These are phyloP conservation scores for Chloris gayana DNA, from an alignment of 176 grass and related monocot genomes.

Conservation along the genomic window DNA sequence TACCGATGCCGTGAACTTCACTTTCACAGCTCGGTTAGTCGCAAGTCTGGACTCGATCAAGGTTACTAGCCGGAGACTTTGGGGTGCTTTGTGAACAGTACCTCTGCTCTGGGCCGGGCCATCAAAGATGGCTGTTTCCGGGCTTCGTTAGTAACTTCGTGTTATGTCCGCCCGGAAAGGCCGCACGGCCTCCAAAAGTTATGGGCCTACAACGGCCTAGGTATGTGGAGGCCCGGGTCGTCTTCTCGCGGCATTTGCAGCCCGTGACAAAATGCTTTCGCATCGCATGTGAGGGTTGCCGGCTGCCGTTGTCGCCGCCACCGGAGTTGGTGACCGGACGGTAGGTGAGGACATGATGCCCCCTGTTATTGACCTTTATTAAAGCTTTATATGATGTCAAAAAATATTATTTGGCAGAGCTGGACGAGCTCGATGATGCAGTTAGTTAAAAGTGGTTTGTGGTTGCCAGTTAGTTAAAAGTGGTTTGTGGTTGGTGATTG, in stretches of 20 bases:
- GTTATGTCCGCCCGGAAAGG: neutral
- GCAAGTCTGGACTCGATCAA: too few species aligned
- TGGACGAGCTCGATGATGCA: too few species aligned
- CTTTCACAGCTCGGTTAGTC: neutral
- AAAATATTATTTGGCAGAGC: neutral
- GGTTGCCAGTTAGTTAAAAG: neutral
- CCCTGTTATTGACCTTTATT: neutral
- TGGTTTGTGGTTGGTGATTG: neutral
- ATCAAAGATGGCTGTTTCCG: too few species aligned
- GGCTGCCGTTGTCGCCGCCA: neutral
- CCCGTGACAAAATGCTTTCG: neutral
- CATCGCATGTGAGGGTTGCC: neutral
- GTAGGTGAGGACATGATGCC: neutral
- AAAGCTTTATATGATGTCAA: neutral
- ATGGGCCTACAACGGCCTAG: too few species aligned
- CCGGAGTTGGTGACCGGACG: constrained; percentile 2
- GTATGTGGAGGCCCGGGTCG: neutral
- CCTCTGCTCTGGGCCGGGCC: too few species aligned
- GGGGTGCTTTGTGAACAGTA: too few species aligned
- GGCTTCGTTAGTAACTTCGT: too few species aligned
- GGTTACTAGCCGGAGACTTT: too few species aligned
- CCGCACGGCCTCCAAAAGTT: neutral
- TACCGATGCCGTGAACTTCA: neutral
- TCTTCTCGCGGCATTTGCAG: neutral
- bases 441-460: neutral